Evolutionary conservation across 768 basidiomycete genomes (phyloP).

Genomic region (Pleurotus platypus): DNA sequence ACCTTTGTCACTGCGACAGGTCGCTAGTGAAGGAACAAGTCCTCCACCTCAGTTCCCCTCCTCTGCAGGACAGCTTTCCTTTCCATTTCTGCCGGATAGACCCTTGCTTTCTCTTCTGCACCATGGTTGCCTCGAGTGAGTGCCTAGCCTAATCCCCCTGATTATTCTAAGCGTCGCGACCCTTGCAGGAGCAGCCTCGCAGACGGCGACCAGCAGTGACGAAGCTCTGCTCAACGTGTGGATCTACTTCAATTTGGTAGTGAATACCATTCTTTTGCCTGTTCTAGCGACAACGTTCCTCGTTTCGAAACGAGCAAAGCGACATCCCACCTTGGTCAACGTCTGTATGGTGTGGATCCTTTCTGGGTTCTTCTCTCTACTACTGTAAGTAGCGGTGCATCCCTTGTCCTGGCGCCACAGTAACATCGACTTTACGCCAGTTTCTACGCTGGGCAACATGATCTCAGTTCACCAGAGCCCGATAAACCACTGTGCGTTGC

Average conservation of each 20-base stretch:
- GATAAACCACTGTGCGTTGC: slow-evolving; percentile 34
- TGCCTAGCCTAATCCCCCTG: too few species aligned
- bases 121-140: too few species aligned
- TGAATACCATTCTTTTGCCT: slow-evolving; percentile 41
- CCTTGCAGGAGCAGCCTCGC: slow-evolving; percentile 17
- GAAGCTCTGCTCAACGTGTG: slow-evolving; percentile 30
- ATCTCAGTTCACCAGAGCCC: slow-evolving; percentile 26
- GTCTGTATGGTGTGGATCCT: slow-evolving; percentile 46
- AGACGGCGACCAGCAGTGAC: slow-evolving; percentile 19
- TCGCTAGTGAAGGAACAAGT: background rate
- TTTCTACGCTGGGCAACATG: slow-evolving; percentile 36
- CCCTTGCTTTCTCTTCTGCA: slow-evolving; percentile 5
- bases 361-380: slow-evolving; percentile 35
- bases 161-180: too few species aligned
- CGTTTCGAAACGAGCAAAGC: slow-evolving; percentile 30
- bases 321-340: slow-evolving; percentile 43
- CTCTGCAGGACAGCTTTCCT: slow-evolving; percentile 18
- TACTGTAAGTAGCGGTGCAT: slow-evolving; percentile 32
- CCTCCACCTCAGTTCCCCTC: background rate
- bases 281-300: slow-evolving; percentile 42
- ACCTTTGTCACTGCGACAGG: background rate
- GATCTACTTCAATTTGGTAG: slow-evolving; percentile 43
- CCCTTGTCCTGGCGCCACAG: background rate
- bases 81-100: slow-evolving; percentile 20
- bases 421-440: slow-evolving; percentile 12